phyloP scores from a whole-genome alignment of 805 yeast genomes.

The Cyberlindnera subsufficiens region DNA sequence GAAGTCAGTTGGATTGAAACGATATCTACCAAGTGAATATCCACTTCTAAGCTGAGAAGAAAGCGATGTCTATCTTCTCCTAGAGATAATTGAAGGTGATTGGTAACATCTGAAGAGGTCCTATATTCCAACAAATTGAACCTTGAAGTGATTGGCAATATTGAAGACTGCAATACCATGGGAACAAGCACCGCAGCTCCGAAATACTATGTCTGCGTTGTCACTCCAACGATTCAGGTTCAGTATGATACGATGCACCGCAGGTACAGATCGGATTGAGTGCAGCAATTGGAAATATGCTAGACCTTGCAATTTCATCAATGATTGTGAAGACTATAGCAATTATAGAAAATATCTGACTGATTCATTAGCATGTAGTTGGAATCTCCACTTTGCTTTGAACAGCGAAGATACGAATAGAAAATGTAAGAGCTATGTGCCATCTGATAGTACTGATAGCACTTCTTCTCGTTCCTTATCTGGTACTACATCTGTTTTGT shows the following conservation, averaged over 20 bases:
- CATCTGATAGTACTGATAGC: constrained; percentile 6
- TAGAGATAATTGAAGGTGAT: constrained; percentile 15
- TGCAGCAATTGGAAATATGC: constrained; percentile 17
- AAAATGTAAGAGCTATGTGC: too few relatives aligned
- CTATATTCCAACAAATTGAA: constrained; percentile 10
- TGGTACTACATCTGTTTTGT: not conserved
- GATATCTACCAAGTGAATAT: too few relatives aligned
- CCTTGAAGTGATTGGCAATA: constrained; percentile 3
- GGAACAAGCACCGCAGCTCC: constrained; percentile 1
- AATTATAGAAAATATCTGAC: constrained; percentile 16
- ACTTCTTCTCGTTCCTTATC: not conserved
- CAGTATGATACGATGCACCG: constrained; percentile 22
- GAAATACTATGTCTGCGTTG: constrained; percentile 2
- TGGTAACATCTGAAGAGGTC: constrained; percentile 7
- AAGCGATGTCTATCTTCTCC: constrained; percentile 10
- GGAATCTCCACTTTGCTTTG: constrained; percentile 21
- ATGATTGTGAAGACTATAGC: constrained; percentile 18
- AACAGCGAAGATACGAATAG: not conserved
- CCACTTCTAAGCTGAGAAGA: constrained; percentile 5
- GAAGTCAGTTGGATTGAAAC: too few relatives aligned
- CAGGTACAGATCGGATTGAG: constrained; percentile 15
- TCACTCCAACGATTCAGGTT: constrained; percentile 14
- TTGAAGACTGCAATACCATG: constrained; percentile 9
- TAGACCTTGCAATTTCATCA: constrained; percentile 17
- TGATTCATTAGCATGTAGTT: constrained; percentile 15